A percentile compares a stretch with the other conserved stretches of the same genome.
Conservation (phyloP, 345 rosid species). For the Linum trigynum region DNA sequence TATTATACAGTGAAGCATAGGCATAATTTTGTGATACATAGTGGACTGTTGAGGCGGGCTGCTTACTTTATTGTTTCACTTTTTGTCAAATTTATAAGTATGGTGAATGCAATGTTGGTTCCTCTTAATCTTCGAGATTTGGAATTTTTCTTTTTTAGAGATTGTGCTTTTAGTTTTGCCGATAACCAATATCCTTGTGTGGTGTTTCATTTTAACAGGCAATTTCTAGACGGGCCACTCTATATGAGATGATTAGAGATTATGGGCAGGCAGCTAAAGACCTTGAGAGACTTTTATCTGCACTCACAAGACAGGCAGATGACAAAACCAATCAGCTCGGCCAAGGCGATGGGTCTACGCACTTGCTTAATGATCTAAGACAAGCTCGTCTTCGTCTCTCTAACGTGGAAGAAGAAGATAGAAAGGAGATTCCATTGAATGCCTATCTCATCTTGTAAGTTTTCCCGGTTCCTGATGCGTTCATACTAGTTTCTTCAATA, state of each 20-base stretch:
- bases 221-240: slow-evolving; percentile 74
- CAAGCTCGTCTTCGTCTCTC: slow-evolving; percentile 54
- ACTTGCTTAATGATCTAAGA: slow-evolving; percentile 49
- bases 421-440: slow-evolving; percentile 51
- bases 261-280: slow-evolving; percentile 74
- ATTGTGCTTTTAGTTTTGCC: background rate
- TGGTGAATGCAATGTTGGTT: no score
- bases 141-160: no score
- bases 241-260: slow-evolving; percentile 87
- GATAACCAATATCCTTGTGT: background rate
- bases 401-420: slow-evolving; percentile 61
- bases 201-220: slow-evolving; percentile 44
- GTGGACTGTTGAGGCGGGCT: no score
- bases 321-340: slow-evolving; percentile 35
- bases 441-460: slow-evolving; percentile 75
- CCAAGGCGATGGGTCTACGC: slow-evolving; percentile 23
- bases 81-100: no score
- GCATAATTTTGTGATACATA: no score
- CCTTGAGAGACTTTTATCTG: slow-evolving; percentile 50
- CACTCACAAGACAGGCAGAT: slow-evolving; percentile 44
- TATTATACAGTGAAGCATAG: no score
- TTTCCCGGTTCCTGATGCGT: background rate
- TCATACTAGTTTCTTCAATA: no score
- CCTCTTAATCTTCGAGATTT: no score
- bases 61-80: no score